Evolutionary conservation across 345 rosid genomes (phyloP), one percentile per base, ranked within the genome.

Genomic region (Populus ilicifolia): DNA sequence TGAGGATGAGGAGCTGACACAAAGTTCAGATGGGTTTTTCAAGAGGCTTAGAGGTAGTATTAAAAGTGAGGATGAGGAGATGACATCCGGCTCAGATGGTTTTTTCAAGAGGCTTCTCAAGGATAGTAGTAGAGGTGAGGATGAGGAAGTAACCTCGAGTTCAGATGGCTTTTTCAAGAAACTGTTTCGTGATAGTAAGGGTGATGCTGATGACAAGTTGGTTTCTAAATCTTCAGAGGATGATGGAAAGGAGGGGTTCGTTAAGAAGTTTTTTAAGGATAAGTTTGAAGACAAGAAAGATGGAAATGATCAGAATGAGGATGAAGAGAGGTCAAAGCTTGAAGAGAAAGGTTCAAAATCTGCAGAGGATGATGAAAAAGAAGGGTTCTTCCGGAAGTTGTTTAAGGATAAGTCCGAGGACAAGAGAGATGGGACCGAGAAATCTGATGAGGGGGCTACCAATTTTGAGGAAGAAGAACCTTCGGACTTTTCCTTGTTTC

Each of bases 321-420:
- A 83, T 83, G 88, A 84, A 41, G 85, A 83, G 39, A 82, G 67
- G 41, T 77, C 77, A 50, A 75, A 77, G 33, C 52, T 83, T 71
- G 90, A 81, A 69, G 89, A 86, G 27, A 93, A 83, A 79, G 73
- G 78, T 84, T 81, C 86, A 74, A 96, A 89, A 88, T 87, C 93
- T 64, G 30, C 83, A 73, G 96, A 94, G 77, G 92, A 92, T 75
- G 97, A 93, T 78, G 98, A 93, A 72, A 93, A 87, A 77, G 99
- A 94, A 76, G 99, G 99, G 18, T 94, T 96, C 78, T 92, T 94
- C 78, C 85, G 87, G 75, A 94, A 91, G 79, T 80, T 94, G 48
- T 92, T 96, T 59, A 92, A 88, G 91, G 99, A 93, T 59, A 93
- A 88, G 84, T 78, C 77, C 77, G 98, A 92, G 72, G 99, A 93